phyloP scores from a whole-genome alignment of 2,329 filamentous ascomycete species.

The Colletotrichum theobromicola region DNA sequence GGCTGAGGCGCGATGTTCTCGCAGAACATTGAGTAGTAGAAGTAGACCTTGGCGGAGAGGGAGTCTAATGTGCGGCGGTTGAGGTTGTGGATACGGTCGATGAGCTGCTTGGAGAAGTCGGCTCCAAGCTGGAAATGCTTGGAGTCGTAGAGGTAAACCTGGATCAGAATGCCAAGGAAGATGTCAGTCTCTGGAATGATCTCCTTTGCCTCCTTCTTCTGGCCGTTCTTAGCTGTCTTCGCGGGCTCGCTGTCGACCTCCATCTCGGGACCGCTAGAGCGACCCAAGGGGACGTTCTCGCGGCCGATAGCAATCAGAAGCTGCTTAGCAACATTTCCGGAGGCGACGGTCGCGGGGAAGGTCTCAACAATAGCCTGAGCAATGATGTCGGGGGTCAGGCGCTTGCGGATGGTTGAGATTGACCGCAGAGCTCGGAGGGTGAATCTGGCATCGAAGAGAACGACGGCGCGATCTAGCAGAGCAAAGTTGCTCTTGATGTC shows the following conservation, averaged over 20 bases:
- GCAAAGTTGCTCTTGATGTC: conserved; percentile 96
- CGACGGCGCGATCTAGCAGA: conserved; percentile 88
- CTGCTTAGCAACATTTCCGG: conserved; percentile 70
- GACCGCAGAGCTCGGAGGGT: conserved; percentile 92
- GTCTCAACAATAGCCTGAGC: conserved; percentile 82
- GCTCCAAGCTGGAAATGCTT: conserved; percentile 82
- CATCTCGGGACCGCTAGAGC: conserved; percentile 67
- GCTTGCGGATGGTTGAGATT: conserved; percentile 94
- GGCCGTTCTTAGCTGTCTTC: conserved; percentile 59
- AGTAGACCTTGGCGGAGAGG: conserved; percentile 93
- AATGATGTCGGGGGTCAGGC: conserved; percentile 81
- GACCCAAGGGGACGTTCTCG: conserved; percentile 67
- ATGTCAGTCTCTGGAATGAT: conserved; percentile 86
- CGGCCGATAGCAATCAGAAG: conserved; percentile 74
- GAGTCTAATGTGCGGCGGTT: conserved; percentile 96
- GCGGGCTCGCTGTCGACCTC: conserved; percentile 69
- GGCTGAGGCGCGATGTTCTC: conserved; percentile 88
- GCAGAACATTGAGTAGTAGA: conserved; percentile 96
- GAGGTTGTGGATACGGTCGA: conserved; percentile 83
- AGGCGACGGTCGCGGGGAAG: conserved; percentile 67
- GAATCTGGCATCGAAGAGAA: conserved; percentile 93
- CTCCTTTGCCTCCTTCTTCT: conserved; percentile 75
- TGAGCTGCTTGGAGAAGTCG: conserved; percentile 82
- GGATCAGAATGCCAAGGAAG: conserved; percentile 83
- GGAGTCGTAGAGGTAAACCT: conserved; percentile 88